These are phyloP conservation scores for Benincasa hispida DNA, from an alignment of 306 rosid genomes.

Conservation along the genomic window DNA sequence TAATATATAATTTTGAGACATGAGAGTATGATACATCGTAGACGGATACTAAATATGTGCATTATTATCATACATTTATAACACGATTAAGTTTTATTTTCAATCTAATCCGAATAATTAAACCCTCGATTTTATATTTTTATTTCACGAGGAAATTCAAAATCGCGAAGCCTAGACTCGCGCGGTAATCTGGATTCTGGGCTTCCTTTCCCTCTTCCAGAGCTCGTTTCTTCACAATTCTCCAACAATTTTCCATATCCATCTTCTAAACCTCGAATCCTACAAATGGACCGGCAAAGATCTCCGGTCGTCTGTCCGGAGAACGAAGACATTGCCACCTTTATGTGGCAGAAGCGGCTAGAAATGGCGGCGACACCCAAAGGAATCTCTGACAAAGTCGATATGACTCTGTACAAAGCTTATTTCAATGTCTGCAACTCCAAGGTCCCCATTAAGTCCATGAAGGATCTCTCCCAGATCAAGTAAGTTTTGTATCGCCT, in stretches of 20 bases:
- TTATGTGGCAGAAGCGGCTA: constrained; percentile 52
- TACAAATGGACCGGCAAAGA: constrained; percentile 36
- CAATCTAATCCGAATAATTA: too few relatives aligned
- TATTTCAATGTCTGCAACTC: constrained; percentile 59
- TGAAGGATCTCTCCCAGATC: constrained; percentile 61
- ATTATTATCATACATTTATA: too few relatives aligned
- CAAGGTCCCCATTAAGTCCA: constrained; percentile 42
- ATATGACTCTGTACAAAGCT: constrained; percentile 63
- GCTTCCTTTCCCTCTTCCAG: background rate
- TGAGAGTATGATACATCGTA: too few relatives aligned
- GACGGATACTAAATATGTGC: too few relatives aligned
- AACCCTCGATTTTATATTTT: background rate
- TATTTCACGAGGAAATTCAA: background rate
- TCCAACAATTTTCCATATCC: background rate
- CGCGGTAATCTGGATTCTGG: background rate
- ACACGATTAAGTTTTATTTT: too few relatives aligned
- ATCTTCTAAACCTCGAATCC: background rate
- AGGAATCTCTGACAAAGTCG: constrained; percentile 59
- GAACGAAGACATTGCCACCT: constrained; percentile 45
- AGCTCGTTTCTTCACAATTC: background rate
- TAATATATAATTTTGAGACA: too few relatives aligned
- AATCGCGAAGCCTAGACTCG: background rate
- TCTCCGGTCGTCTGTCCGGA: constrained; percentile 40
- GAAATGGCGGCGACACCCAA: constrained; percentile 57
- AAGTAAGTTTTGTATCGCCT: constrained; percentile 30